A percentile compares a stretch with the other conserved stretches of the same genome.
Evolutionary conservation across 805 yeast species (phyloP).

Genomic region (Myxozyma melibiosi): DNA sequence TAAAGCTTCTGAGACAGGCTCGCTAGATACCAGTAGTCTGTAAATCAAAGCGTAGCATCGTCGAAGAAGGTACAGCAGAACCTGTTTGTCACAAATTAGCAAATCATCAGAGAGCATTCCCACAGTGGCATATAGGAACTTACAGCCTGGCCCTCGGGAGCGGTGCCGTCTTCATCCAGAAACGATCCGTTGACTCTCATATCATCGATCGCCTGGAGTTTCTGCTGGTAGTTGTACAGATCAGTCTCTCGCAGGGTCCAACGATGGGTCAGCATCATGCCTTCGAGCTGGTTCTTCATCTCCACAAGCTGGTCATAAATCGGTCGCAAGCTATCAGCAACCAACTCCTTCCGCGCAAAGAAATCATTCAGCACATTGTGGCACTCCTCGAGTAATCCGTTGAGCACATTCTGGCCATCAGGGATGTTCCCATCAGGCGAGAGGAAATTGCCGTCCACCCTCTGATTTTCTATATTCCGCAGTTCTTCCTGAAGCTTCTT

Average conservation of each 20-base stretch:
- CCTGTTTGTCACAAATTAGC: conserved; percentile 9
- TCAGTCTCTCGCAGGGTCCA: conserved; percentile 99
- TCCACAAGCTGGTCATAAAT: conserved; percentile 65
- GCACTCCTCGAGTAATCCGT: conserved; percentile 72
- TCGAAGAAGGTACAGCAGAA: conserved; percentile 77
- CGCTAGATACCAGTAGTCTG: conserved; percentile 84
- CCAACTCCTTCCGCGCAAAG: conserved; percentile 47
- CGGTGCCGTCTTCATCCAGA: conserved; percentile 37
- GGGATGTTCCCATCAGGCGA: conserved; percentile 38
- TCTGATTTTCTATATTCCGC: conserved; percentile 48
- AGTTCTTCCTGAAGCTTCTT: conserved; percentile 46
- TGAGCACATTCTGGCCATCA: conserved; percentile 40
- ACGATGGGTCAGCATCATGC: conserved; percentile 84
- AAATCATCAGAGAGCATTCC: no score
- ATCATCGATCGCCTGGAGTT: conserved; percentile 72
- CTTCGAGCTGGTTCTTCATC: conserved; percentile 74
- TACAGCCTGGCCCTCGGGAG: conserved; percentile 54
- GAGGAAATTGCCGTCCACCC: conserved; percentile 60
- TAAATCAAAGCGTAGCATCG: conserved; percentile 90
- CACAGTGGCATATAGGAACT: neutral
- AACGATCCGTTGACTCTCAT: conserved; percentile 66
- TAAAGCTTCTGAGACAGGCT: conserved; percentile 92
- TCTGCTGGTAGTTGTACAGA: conserved; percentile 77
- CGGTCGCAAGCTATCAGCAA: conserved; percentile 55
- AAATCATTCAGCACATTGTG: conserved; percentile 72